Evolutionary conservation across 1,284 basidiomycete genomes (phyloP).

Genomic region (Microbotryomycetes sp.): DNA sequence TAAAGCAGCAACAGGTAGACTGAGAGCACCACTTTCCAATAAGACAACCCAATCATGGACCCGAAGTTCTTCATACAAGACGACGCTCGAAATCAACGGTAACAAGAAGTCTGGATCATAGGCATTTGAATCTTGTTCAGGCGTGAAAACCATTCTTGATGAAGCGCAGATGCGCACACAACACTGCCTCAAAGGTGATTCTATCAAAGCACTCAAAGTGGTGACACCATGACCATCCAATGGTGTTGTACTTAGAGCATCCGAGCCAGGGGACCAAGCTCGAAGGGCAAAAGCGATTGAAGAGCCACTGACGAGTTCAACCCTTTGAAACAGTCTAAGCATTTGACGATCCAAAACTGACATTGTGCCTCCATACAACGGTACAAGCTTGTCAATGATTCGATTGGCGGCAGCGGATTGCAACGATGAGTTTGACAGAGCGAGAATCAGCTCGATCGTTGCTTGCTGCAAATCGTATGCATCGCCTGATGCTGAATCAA

Average conservation of each 20-base stretch:
- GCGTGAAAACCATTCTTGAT: neutral
- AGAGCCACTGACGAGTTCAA: conserved; percentile 13
- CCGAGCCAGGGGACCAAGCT: conserved; percentile 18
- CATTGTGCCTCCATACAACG: conserved; percentile 29
- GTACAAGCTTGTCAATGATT: conserved; percentile 21
- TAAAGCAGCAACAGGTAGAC: conserved; percentile 16
- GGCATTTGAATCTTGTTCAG: conserved; percentile 10
- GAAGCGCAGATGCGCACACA: conserved; percentile 26
- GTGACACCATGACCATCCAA: neutral
- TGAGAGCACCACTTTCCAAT: conserved; percentile 24
- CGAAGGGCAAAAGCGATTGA: conserved; percentile 14
- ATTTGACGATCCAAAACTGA: conserved; percentile 11
- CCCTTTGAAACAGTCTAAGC: conserved; percentile 22
- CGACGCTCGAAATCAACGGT: conserved; percentile 10
- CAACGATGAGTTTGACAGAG: conserved; percentile 15
- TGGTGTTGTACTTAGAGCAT: conserved; percentile 13
- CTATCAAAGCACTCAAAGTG: neutral
- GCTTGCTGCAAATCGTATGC: neutral
- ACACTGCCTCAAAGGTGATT: conserved; percentile 4
- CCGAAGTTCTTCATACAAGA: conserved; percentile 27
- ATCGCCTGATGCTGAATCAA: neutral
- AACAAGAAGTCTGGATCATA: conserved; percentile 30
- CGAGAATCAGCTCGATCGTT: conserved; percentile 12
- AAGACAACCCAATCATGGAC: conserved; percentile 27
- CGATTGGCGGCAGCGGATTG: conserved; percentile 15